These are phyloP conservation scores for Coniferiporia weirii DNA, from an alignment of 1,284 basidiomycete species.

Conservation along the genomic window DNA sequence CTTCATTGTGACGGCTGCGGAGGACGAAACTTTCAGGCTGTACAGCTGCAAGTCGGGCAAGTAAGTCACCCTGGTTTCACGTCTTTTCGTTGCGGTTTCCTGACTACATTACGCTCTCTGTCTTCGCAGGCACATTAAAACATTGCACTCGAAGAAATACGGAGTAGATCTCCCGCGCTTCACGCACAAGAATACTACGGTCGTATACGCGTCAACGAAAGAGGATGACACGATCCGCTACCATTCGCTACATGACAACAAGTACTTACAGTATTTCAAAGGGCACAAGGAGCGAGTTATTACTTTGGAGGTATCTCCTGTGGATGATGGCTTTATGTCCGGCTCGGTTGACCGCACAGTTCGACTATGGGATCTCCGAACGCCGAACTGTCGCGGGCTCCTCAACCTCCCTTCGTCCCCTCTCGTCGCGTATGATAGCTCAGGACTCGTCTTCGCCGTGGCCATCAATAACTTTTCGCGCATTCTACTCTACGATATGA, in stretches of 20 bases:
- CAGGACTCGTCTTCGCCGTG: conserved; percentile 90
- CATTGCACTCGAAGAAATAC: conserved; percentile 91
- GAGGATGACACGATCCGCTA: conserved; percentile 94
- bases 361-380: conserved; percentile 92
- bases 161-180: conserved; percentile 92
- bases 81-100: conserved; percentile 6
- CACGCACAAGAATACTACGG: conserved; percentile 82
- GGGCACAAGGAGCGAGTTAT: conserved; percentile 90
- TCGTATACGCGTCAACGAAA: conserved; percentile 92
- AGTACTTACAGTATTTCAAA: conserved; percentile 91
- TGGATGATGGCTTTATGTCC: conserved; percentile 94
- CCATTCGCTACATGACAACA: conserved; percentile 93
- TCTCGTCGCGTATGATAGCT: conserved; percentile 86
- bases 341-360: conserved; percentile 92
- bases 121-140: conserved; percentile 59
- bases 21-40: conserved; percentile 89
- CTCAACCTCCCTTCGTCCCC: conserved; percentile 70
- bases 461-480: conserved; percentile 82
- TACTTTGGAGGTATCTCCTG: conserved; percentile 88
- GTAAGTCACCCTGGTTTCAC: conserved; percentile 51
- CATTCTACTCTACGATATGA: conserved; percentile 85
- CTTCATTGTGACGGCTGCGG: conserved; percentile 79
- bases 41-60: conserved; percentile 89
- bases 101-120: conserved; percentile 18
- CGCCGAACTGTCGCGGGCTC: conserved; percentile 69